Conservation (phyloP, 495 filamentous ascomycete species). For the Aspergillus incahuasiensis region DNA sequence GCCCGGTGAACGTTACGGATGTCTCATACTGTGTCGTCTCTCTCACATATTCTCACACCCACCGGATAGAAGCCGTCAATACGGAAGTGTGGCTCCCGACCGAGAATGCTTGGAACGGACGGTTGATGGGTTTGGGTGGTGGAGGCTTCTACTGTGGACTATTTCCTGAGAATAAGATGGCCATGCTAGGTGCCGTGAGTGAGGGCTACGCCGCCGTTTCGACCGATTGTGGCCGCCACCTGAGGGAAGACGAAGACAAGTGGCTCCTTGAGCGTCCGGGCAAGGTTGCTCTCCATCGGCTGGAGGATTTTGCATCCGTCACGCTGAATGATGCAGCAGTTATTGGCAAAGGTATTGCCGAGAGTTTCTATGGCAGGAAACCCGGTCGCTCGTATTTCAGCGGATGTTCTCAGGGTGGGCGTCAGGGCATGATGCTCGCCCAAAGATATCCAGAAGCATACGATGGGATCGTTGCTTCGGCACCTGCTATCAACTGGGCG, state of each 20-base stretch:
- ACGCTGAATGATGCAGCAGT: conserved; percentile 29
- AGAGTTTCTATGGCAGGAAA: conserved; percentile 16
- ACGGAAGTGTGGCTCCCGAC: conserved; percentile 37
- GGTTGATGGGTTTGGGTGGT: conserved; percentile 40
- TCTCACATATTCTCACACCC: conserved; percentile 39
- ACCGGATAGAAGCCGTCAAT: conserved; percentile 30
- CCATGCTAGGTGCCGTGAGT: conserved; percentile 20
- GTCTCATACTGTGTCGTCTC: conserved; percentile 40
- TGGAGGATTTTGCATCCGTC: conserved; percentile 40
- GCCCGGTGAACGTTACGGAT: conserved; percentile 3
- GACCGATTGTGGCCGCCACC: conserved; percentile 37
- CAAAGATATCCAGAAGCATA: conserved; percentile 41
- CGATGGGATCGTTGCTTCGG: conserved; percentile 57
- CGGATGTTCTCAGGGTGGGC: conserved; percentile 46
- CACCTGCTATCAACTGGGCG: conserved; percentile 25
- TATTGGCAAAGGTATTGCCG: conserved; percentile 15
- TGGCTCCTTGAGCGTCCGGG: conserved; percentile 39
- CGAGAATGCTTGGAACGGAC: conserved; percentile 32
- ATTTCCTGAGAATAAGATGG: conserved; percentile 20
- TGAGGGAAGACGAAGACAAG: neutral
- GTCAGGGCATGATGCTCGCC: conserved; percentile 39
- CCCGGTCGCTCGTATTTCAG: conserved; percentile 37
- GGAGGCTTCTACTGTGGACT: conserved; percentile 32
- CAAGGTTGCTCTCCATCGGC: conserved; percentile 32
- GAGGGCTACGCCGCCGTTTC: conserved; percentile 39